phyloP scores from a whole-genome alignment of 2,329 filamentous ascomycete genomes.

The Amauroascus niger region DNA sequence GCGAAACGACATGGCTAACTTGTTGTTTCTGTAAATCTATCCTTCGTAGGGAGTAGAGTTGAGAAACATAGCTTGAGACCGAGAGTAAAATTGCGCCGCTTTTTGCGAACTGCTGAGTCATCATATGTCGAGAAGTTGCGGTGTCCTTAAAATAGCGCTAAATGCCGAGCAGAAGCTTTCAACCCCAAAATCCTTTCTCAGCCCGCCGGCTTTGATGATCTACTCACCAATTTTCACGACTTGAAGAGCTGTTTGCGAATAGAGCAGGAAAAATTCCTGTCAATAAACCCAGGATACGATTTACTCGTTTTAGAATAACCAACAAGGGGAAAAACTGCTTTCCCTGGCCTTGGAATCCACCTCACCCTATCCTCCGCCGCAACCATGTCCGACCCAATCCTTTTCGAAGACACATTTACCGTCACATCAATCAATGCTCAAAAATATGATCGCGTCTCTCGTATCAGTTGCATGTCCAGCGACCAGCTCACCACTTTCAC shows the following conservation, averaged over 20 bases:
- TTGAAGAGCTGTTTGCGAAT: neutral
- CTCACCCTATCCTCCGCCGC: slow-evolving; percentile 26
- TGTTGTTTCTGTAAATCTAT: neutral
- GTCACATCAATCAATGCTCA: slow-evolving; percentile 67
- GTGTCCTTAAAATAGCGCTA: slow-evolving; percentile 2
- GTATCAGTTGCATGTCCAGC: slow-evolving; percentile 65
- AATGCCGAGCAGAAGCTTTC: neutral
- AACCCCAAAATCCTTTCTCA: neutral
- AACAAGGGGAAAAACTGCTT: neutral
- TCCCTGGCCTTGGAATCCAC: neutral
- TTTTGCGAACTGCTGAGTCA: neutral
- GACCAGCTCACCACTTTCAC: slow-evolving; percentile 67
- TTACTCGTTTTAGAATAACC: neutral
- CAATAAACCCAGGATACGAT: neutral
- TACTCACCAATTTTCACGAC: neutral
- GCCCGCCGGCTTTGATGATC: neutral
- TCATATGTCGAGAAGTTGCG: neutral
- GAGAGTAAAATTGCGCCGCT: neutral
- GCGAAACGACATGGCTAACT: slow-evolving; percentile 60
- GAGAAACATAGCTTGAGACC: neutral
- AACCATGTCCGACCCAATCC: slow-evolving; percentile 70
- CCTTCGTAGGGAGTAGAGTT: neutral
- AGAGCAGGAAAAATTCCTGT: neutral
- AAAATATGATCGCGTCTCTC: slow-evolving; percentile 93
- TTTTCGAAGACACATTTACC: slow-evolving; percentile 88